A percentile compares a stretch with the other conserved stretches of the same genome.
phyloP scores from a whole-genome alignment of 306 rosid species.

The Urtica urens region DNA sequence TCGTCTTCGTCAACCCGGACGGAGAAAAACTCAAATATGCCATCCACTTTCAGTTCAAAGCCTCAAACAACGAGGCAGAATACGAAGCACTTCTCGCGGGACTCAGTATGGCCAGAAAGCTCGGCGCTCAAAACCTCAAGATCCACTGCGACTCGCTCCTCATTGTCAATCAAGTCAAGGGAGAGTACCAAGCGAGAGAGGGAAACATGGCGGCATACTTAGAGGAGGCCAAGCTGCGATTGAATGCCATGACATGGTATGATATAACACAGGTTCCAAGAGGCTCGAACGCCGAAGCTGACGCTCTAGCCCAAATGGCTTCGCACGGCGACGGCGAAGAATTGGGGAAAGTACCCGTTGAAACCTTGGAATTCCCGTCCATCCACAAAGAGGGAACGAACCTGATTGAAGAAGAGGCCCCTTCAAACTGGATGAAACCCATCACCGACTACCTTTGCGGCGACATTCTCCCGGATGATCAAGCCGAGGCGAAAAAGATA shows the following conservation, averaged over 20 bases:
- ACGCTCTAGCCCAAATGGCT: not conserved
- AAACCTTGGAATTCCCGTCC: not conserved
- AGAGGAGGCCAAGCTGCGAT: no score
- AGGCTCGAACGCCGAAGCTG: not conserved
- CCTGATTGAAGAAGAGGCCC: not conserved
- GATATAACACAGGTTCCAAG: not conserved
- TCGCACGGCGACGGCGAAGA: not conserved
- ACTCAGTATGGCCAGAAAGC: not conserved
- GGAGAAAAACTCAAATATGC: not conserved
- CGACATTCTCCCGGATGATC: not conserved
- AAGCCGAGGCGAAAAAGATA: not conserved
- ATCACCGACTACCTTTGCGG: not conserved
- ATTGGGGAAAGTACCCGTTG: not conserved
- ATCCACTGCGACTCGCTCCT: no score
- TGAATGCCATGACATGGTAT: not conserved
- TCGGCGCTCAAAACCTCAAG: not conserved
- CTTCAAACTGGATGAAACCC: not conserved
- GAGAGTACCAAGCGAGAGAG: not conserved
- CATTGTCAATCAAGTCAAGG: not conserved
- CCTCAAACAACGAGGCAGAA: not conserved
- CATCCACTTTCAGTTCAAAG: not conserved
- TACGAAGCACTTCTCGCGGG: not conserved
- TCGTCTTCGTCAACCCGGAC: not conserved
- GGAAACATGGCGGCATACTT: not conserved
- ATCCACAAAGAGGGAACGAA: no score